Evolutionary conservation across 2,329 filamentous ascomycete species (phyloP), one percentile per base, ranked within the genome.

Genomic region (Thelonectria blattea): DNA sequence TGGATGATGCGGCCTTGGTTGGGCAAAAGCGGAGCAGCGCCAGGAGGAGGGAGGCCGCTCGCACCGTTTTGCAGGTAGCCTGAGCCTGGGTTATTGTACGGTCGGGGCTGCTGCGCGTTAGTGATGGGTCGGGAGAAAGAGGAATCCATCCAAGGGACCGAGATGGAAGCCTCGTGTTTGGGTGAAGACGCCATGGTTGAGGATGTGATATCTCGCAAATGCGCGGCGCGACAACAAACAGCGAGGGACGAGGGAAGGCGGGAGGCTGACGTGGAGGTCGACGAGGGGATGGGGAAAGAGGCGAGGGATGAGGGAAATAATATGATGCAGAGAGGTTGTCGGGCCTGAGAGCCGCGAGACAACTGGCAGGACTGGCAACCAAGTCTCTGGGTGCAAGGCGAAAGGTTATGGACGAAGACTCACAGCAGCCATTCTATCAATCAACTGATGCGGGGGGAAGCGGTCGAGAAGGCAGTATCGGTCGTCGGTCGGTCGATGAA

Each of bases 1-100:
- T 90, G 86, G 71, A 90, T 81, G 65, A 90, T 75, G 65, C 87
- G 85, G 62, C 87, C 87, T 74, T 89, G 87, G 75, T 89, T 89
- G 58, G 87, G 87, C 60, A 89, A 80, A 56, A 89, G 84, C 65
- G 87, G 87, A 45, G 85, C 83, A 66, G 86, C 87, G 72, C 86
- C 86, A 42, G 85, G 80, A 65, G 83, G 83, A 61, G 81, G 77
- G 46, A 85, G 75, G 64, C 80, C 77, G 58, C 78, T 76, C 65
- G 82, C 83, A 73, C 87, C 87, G 78, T 90, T 89, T 69, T 86
- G 83, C 73, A 89, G 78, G 76, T 87, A 89, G 76, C 82, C 82
- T 69, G 78, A 88, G 75, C 82, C 83, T 68, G 77, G 76, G 73
- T 80, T 81, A 74, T 79, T 83, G 77, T 79, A 80, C 65, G 76